Evolutionary conservation across 2,329 filamentous ascomycete genomes (phyloP).

Genomic region (Fusarium nisikadoi): DNA sequence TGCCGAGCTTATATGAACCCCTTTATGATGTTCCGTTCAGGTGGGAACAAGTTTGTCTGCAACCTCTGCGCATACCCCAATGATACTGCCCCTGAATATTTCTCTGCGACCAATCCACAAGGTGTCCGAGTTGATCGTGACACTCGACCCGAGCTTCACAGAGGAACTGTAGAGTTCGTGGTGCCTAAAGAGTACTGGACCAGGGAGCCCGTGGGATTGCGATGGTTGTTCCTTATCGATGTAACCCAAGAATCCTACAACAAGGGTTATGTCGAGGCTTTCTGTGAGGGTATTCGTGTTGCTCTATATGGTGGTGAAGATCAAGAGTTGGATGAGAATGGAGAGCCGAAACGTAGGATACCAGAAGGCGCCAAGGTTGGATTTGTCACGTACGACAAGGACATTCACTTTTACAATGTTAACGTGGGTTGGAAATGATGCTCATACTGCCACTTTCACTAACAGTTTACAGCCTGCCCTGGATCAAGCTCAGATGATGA

Average conservation of each 20-base stretch:
- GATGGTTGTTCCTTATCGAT: conserved; percentile 92
- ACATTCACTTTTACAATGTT: conserved; percentile 98
- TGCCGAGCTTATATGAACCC: conserved; percentile 98
- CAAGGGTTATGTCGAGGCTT: conserved; percentile 88
- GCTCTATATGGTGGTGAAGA: conserved; percentile 81
- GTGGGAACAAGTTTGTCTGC: conserved; percentile 96
- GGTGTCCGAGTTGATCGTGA: conserved; percentile 89
- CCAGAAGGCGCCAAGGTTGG: conserved; percentile 87
- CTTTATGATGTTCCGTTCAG: conserved; percentile 96
- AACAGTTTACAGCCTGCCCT: conserved; percentile 68
- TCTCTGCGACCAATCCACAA: conserved; percentile 86
- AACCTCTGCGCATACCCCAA: conserved; percentile 99
- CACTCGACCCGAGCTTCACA: conserved; percentile 87
- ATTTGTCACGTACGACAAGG: conserved; percentile 95
- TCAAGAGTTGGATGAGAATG: conserved; percentile 60
- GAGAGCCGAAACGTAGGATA: conserved; percentile 66
- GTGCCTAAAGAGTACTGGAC: conserved; percentile 99
- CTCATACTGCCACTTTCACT: conserved; percentile 3
- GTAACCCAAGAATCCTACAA: conserved; percentile 92
- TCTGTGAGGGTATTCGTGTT: conserved; percentile 87
- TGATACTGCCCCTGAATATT: conserved; percentile 92
- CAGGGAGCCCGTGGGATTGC: conserved; percentile 87
- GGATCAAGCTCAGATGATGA: conserved; percentile 95
- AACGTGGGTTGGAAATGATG: conserved; percentile 65
- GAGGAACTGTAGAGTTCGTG: conserved; percentile 94